phyloP scores from a whole-genome alignment of 805 yeast species.

The Saccharomycopsis sp. region DNA sequence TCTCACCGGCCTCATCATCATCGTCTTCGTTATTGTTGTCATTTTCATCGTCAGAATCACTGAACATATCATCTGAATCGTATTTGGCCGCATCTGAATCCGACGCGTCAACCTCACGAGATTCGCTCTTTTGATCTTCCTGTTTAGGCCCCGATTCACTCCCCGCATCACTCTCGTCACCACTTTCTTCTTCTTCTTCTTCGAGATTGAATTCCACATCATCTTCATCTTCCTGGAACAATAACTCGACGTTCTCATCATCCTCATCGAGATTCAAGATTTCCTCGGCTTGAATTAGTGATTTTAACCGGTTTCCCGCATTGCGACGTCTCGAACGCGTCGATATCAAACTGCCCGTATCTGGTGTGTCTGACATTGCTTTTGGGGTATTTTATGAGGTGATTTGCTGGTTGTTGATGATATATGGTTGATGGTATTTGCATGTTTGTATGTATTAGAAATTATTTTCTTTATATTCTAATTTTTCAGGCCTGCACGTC shows the following conservation, averaged over 20 bases:
- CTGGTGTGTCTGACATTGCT: not conserved
- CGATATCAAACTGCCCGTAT: slow-evolving; percentile 51
- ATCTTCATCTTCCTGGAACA: slow-evolving; percentile 45
- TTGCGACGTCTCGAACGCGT: slow-evolving; percentile 75
- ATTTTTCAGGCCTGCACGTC: no score
- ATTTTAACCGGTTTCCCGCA: slow-evolving; percentile 81
- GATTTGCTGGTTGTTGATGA: no score
- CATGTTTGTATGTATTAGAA: no score
- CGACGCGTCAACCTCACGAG: not conserved
- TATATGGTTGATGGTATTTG: no score
- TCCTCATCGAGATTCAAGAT: slow-evolving; percentile 48
- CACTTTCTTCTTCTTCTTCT: not conserved
- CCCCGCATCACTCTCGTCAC: slow-evolving; percentile 9
- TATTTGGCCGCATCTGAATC: not conserved
- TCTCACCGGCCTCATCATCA: slow-evolving; percentile 28
- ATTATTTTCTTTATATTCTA: slow-evolving; percentile 22
- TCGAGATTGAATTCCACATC: slow-evolving; percentile 17
- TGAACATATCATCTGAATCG: slow-evolving; percentile 41
- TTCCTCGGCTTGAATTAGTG: slow-evolving; percentile 62
- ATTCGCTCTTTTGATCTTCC: not conserved
- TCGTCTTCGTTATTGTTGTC: slow-evolving; percentile 30
- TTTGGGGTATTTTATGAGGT: no score
- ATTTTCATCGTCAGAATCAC: slow-evolving; percentile 46
- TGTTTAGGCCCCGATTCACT: not conserved
- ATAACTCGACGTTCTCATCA: slow-evolving; percentile 65